A percentile compares a stretch with the other conserved stretches of the same genome.
Evolutionary conservation across 2,329 filamentous ascomycete genomes (phyloP).

Genomic region (Pseudogymnoascus sp.): DNA sequence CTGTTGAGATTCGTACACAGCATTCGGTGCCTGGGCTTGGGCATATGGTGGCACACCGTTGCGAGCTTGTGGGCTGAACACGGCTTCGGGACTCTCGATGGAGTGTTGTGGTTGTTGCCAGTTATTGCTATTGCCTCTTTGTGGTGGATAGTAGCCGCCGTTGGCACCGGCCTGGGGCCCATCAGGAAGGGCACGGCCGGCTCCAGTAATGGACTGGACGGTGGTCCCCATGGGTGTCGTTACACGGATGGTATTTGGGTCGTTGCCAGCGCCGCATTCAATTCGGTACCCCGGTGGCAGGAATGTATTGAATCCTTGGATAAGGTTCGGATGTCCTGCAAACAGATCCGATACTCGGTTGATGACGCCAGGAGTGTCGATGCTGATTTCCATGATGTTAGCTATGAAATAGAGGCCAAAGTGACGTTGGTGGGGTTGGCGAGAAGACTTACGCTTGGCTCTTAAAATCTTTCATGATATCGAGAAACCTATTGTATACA

Average conservation of each 20-base stretch:
- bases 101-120: conserved; percentile 51
- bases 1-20: conserved; percentile 35
- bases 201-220: conserved; percentile 69
- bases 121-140: conserved; percentile 31
- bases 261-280: conserved; percentile 87
- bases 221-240: conserved; percentile 98
- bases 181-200: conserved; percentile 39
- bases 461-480: conserved; percentile 99
- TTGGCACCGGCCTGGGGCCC: conserved; percentile 18
- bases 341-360: conserved; percentile 94
- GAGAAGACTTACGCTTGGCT: conserved; percentile 69
- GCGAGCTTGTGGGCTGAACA: conserved; percentile 52
- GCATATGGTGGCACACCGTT: conserved; percentile 40
- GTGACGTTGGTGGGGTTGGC: neutral
- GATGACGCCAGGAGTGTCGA: conserved; percentile 95
- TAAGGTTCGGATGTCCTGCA: conserved; percentile 87
- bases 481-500: conserved; percentile 92
- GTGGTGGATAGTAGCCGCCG: conserved; percentile 35
- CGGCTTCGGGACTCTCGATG: conserved; percentile 55
- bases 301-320: conserved; percentile 98
- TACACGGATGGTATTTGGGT: conserved; percentile 91
- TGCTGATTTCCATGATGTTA: conserved; percentile 41
- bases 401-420: conserved; percentile 15
- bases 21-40: conserved; percentile 32
- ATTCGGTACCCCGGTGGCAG: conserved; percentile 92